A percentile compares a stretch with the other conserved stretches of the same genome.
These are phyloP conservation scores for Monosporascus cannonballus DNA, from an alignment of 2,329 filamentous ascomycete species.

Conservation along the genomic window DNA sequence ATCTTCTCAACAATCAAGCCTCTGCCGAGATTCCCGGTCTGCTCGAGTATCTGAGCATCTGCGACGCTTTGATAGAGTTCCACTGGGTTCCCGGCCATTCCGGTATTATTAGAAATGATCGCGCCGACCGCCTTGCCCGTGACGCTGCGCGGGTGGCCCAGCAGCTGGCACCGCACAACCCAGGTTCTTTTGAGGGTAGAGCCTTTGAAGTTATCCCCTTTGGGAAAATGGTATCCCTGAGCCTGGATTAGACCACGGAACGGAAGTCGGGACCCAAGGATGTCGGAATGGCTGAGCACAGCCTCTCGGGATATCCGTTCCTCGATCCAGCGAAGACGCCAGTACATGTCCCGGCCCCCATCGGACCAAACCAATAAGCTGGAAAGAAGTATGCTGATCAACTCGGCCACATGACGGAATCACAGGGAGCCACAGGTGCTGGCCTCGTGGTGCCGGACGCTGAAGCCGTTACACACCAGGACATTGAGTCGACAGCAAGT, in stretches of 20 bases:
- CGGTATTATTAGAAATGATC: not conserved
- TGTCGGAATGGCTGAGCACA: too few relatives aligned
- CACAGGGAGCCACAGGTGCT: too few relatives aligned
- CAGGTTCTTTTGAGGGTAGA: not conserved
- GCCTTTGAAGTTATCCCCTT: not conserved
- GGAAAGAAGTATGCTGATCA: too few relatives aligned
- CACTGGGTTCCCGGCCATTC: not conserved
- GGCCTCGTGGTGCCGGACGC: too few relatives aligned
- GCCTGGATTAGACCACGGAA: not conserved
- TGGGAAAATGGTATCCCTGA: not conserved
- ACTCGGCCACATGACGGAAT: too few relatives aligned
- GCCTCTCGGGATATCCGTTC: too few relatives aligned
- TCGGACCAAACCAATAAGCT: too few relatives aligned
- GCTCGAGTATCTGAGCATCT: not conserved
- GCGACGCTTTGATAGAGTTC: not conserved
- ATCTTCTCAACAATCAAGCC: not conserved
- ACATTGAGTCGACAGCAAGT: too few relatives aligned
- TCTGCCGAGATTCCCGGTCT: not conserved
- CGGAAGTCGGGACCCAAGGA: not conserved
- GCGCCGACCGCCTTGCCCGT: not conserved
- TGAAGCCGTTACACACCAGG: too few relatives aligned
- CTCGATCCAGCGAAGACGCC: too few relatives aligned
- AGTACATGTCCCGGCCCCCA: too few relatives aligned
- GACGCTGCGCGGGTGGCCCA: not conserved
- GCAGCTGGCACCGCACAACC: not conserved